phyloP scores from a whole-genome alignment of 352 stramenopile species.

The Phytophthora nicotianae region DNA sequence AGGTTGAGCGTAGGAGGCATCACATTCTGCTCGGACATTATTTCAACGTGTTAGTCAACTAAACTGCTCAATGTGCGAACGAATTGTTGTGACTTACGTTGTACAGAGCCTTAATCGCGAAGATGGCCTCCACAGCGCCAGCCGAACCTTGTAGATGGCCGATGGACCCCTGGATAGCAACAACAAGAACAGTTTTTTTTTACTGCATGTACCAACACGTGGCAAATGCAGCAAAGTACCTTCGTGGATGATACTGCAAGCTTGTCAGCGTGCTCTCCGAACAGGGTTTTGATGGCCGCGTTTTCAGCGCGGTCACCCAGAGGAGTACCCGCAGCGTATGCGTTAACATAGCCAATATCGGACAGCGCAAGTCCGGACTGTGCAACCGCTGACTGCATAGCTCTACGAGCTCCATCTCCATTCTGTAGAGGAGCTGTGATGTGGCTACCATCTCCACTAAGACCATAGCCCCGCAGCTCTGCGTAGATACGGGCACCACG shows the following conservation, averaged over 20 bases:
- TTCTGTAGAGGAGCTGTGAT: slow-evolving; percentile 76
- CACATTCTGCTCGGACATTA: slow-evolving; percentile 59
- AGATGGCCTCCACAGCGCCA: slow-evolving; percentile 95
- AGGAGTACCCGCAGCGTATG: slow-evolving; percentile 97
- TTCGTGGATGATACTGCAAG: slow-evolving; percentile 86
- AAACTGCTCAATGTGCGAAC: background rate
- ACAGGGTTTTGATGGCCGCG: slow-evolving; percentile 88
- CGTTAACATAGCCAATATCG: slow-evolving; percentile 97
- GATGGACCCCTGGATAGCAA: slow-evolving; percentile 70
- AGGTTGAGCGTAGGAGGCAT: slow-evolving; percentile 96
- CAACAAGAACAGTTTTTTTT: background rate
- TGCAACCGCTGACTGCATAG: slow-evolving; percentile 92
- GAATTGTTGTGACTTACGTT: slow-evolving; percentile 50
- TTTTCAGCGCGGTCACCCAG: slow-evolving; percentile 96
- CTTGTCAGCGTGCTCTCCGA: slow-evolving; percentile 54
- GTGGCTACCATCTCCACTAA: slow-evolving; percentile 97
- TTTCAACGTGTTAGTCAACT: slow-evolving; percentile 3
- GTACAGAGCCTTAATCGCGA: slow-evolving; percentile 94
- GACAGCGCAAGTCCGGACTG: slow-evolving; percentile 72
- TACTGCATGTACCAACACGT: background rate
- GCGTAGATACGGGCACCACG: slow-evolving; percentile 94
- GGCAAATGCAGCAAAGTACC: slow-evolving; percentile 23
- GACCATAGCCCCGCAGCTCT: slow-evolving; percentile 95
- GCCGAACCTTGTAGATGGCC: slow-evolving; percentile 96
- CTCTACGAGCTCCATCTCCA: slow-evolving; percentile 69